Conservation (phyloP, 2,329 filamentous ascomycete genomes). For the Xylaria sp. region DNA sequence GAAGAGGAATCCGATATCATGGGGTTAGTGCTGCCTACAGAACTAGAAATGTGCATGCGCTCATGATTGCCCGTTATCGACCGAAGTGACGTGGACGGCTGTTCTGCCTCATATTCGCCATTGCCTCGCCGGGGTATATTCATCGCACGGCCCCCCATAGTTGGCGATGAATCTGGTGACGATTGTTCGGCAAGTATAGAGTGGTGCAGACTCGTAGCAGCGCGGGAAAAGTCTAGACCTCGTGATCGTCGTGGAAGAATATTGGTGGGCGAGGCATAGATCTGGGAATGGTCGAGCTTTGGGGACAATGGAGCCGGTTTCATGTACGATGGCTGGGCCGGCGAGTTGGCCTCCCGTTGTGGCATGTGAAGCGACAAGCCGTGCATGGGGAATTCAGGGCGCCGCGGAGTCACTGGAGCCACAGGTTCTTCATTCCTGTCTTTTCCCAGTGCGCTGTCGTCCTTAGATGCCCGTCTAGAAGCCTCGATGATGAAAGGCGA, state of each 20-base stretch:
- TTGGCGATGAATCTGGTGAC: slow-evolving; percentile 90
- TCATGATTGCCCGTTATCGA: slow-evolving; percentile 77
- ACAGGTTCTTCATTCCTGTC: slow-evolving; percentile 47
- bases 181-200: slow-evolving; percentile 90
- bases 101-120: slow-evolving; percentile 64
- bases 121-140: slow-evolving; percentile 67
- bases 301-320: slow-evolving; percentile 81
- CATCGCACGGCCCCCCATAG: slow-evolving; percentile 75
- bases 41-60: slow-evolving; percentile 79
- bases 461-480: slow-evolving; percentile 69
- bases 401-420: slow-evolving; percentile 77
- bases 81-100: slow-evolving; percentile 79
- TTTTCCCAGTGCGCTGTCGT: slow-evolving; percentile 68
- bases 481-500: slow-evolving; percentile 68
- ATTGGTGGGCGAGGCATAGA: slow-evolving; percentile 87
- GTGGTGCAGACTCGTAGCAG: slow-evolving; percentile 93
- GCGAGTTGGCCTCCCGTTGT: slow-evolving; percentile 56
- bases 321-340: slow-evolving; percentile 54
- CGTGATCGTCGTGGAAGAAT: slow-evolving; percentile 89
- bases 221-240: slow-evolving; percentile 91
- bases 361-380: slow-evolving; percentile 79
- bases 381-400: slow-evolving; percentile 70
- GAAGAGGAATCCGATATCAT: slow-evolving; percentile 84
- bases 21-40: slow-evolving; percentile 79
- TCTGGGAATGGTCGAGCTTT: slow-evolving; percentile 84